Evolutionary conservation across 2,329 filamentous ascomycete genomes (phyloP).

Genomic region (Periconia sp.): DNA sequence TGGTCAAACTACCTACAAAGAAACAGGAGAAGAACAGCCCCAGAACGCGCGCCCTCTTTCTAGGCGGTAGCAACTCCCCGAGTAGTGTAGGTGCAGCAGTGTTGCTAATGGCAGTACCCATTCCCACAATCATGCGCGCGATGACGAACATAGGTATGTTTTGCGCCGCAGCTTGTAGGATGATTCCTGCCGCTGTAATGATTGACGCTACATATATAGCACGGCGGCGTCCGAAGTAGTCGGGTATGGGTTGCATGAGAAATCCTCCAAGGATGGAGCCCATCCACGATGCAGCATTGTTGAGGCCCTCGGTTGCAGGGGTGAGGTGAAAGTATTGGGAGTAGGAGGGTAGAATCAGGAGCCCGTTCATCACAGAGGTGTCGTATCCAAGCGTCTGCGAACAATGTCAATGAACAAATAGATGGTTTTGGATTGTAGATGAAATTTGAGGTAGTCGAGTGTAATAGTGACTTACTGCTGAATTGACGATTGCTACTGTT

Average conservation of each 20-base stretch:
- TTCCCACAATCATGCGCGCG: slow-evolving; percentile 48
- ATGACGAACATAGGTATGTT: slow-evolving; percentile 8
- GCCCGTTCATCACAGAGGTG: slow-evolving; percentile 4
- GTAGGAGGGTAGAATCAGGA: slow-evolving; percentile 4
- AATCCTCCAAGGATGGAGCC: slow-evolving; percentile 2
- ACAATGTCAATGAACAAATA: too few species aligned
- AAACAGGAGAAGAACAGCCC: slow-evolving; percentile 4
- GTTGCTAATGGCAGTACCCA: slow-evolving; percentile 46
- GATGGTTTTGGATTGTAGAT: too few species aligned
- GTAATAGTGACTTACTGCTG: too few species aligned
- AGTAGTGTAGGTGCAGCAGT: too few species aligned
- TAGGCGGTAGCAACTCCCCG: too few species aligned
- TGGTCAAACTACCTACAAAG: neutral
- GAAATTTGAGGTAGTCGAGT: too few species aligned
- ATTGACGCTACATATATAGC: slow-evolving; percentile 1
- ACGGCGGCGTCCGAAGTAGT: slow-evolving; percentile 2
- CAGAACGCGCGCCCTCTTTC: too few species aligned
- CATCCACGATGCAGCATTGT: neutral
- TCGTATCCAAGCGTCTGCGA: slow-evolving; percentile 1
- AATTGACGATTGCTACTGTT: too few species aligned
- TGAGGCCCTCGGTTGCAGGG: slow-evolving; percentile 3
- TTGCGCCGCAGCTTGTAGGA: slow-evolving; percentile 4
- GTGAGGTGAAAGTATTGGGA: slow-evolving; percentile 5
- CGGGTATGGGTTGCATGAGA: neutral
- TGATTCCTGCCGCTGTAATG: neutral